A percentile compares a stretch with the other conserved stretches of the same genome.
These are phyloP conservation scores for Rhizophlyctis rosea DNA, from an alignment of 192 early-diverging fungal species.

Conservation along the genomic window DNA sequence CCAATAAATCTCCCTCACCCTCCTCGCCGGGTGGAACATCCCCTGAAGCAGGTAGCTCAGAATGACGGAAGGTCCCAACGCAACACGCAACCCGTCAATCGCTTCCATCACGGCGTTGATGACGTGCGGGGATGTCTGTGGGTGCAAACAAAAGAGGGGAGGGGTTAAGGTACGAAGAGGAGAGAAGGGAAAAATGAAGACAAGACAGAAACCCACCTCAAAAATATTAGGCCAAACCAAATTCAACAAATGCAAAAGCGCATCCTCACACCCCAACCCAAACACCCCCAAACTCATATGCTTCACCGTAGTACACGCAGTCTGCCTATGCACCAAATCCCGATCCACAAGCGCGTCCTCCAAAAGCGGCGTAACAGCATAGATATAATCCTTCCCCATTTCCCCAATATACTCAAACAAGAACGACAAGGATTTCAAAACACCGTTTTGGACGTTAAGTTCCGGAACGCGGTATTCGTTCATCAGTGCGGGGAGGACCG, in stretches of 20 bases:
- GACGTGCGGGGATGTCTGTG: slow-evolving; percentile 81
- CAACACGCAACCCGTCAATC: slow-evolving; percentile 88
- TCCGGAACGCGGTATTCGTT: slow-evolving; percentile 99
- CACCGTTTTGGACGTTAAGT: slow-evolving; percentile 99
- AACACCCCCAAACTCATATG: slow-evolving; percentile 94
- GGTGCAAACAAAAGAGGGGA: not conserved
- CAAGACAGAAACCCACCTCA: no score
- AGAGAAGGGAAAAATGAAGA: slow-evolving; percentile 1
- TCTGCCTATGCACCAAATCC: slow-evolving; percentile 97
- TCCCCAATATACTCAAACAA: slow-evolving; percentile 99
- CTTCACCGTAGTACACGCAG: slow-evolving; percentile 92
- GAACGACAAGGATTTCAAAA: slow-evolving; percentile 91
- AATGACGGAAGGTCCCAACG: slow-evolving; percentile 80
- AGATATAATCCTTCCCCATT: slow-evolving; percentile 98
- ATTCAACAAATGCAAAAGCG: slow-evolving; percentile 91
- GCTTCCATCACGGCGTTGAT: slow-evolving; percentile 98
- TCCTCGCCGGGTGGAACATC: slow-evolving; percentile 93
- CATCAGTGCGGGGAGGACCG: slow-evolving; percentile 96
- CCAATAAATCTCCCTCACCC: slow-evolving; percentile 98
- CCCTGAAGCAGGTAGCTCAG: slow-evolving; percentile 90
- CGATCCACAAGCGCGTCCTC: slow-evolving; percentile 98
- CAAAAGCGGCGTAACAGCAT: slow-evolving; percentile 90
- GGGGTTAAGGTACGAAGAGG: slow-evolving; percentile 22
- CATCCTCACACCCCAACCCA: slow-evolving; percentile 89
- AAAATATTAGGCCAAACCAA: slow-evolving; percentile 99